These are phyloP conservation scores for Teratosphaeria nubilosa DNA, from an alignment of 2,329 filamentous ascomycete species.

Conservation along the genomic window DNA sequence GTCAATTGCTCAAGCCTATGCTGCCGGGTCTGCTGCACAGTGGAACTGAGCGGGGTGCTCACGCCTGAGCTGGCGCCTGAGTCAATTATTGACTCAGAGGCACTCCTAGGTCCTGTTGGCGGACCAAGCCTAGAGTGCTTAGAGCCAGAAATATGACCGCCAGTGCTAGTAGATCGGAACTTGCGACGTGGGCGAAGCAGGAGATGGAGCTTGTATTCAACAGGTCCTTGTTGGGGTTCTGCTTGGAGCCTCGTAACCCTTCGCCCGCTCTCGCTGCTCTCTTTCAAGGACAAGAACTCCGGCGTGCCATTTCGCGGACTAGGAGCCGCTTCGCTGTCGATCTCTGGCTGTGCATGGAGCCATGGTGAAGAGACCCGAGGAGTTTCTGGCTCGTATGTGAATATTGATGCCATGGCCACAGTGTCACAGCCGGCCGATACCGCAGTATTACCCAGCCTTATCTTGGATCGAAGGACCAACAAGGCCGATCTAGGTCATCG, in stretches of 20 bases:
- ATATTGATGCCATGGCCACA: conserved; percentile 73
- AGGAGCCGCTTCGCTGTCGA: neutral
- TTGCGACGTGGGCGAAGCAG: conserved; percentile 67
- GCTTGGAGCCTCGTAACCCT: conserved; percentile 55
- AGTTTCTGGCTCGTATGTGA: conserved; percentile 85
- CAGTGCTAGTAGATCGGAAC: conserved; percentile 60
- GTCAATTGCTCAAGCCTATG: conserved; percentile 82
- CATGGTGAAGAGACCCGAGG: conserved; percentile 85
- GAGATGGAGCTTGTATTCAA: conserved; percentile 92
- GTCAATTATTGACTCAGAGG: conserved; percentile 8
- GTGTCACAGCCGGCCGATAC: neutral
- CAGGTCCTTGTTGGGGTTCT: conserved; percentile 87
- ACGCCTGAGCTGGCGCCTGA: conserved; percentile 7
- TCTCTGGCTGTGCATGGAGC: conserved; percentile 40
- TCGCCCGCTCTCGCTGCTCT: neutral
- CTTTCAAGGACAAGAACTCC: neutral
- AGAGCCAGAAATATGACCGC: conserved; percentile 41
- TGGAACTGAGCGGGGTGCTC: conserved; percentile 19
- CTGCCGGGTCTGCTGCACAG: conserved; percentile 63
- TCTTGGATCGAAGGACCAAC: neutral
- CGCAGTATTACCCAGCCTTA: neutral
- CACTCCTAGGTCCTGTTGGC: conserved; percentile 16
- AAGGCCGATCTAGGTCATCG: neutral
- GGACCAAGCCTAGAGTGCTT: conserved; percentile 33
- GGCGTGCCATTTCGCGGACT: neutral